These are phyloP conservation scores for Scutellaria minor DNA, from an alignment of 257 asterid genomes.

Conservation along the genomic window DNA sequence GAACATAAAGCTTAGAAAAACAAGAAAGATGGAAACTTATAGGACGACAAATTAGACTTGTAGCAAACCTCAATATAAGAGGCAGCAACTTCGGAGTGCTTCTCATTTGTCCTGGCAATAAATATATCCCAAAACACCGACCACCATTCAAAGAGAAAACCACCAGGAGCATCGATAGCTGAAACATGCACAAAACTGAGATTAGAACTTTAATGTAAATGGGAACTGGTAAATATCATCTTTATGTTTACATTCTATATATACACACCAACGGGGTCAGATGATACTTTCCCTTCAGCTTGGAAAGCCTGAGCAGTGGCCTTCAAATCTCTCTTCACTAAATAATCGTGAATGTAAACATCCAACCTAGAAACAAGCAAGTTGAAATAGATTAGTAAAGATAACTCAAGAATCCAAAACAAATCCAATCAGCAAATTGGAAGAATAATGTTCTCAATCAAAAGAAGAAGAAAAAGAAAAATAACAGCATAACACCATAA, in stretches of 20 bases:
- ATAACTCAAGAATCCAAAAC: not conserved
- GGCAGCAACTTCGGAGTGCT: slow-evolving; percentile 99
- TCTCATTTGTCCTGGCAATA: slow-evolving; percentile 96
- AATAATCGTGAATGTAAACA: slow-evolving; percentile 93
- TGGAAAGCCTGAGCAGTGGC: slow-evolving; percentile 97
- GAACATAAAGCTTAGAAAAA: slow-evolving; percentile 10
- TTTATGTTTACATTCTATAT: not conserved
- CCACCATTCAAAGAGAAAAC: slow-evolving; percentile 99
- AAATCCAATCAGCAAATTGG: slow-evolving; percentile 1
- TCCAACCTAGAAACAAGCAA: slow-evolving; percentile 68
- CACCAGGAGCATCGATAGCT: slow-evolving; percentile 99
- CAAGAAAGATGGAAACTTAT: not conserved
- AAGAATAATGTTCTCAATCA: not conserved
- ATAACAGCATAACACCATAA: slow-evolving; percentile 2
- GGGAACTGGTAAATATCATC: not conserved
- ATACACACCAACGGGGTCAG: slow-evolving; percentile 94
- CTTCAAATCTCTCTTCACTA: slow-evolving; percentile 94
- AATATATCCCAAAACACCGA: slow-evolving; percentile 99
- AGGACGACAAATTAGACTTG: not conserved
- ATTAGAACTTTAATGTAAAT: slow-evolving; percentile 21
- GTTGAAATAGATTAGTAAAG: slow-evolving; percentile 22
- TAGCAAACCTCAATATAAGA: slow-evolving; percentile 93
- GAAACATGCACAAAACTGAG: slow-evolving; percentile 32
- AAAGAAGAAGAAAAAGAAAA: not conserved
- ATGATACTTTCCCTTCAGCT: slow-evolving; percentile 96